A percentile compares a stretch with the other conserved stretches of the same genome.
phyloP scores from a whole-genome alignment of 1,284 basidiomycete species.

The Tilletia indica region DNA sequence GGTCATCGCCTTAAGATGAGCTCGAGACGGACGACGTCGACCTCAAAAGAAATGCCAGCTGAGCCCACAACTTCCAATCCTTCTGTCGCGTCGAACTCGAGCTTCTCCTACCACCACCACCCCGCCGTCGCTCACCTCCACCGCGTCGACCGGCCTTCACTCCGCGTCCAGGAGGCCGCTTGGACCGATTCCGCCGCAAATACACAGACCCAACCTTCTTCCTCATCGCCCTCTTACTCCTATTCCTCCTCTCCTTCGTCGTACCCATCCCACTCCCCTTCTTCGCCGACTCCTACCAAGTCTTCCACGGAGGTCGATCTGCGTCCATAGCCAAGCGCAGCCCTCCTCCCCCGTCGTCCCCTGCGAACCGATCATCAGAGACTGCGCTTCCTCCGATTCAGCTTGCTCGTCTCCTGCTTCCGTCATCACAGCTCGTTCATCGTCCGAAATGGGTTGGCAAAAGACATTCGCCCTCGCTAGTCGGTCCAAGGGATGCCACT shows the following conservation, averaged over 20 bases:
- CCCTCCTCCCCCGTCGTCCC: too few relatives aligned
- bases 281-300: slow-evolving; percentile 1
- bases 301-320: slow-evolving; percentile 4
- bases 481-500: slow-evolving; percentile 66
- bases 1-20: neutral
- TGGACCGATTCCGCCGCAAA: slow-evolving; percentile 15
- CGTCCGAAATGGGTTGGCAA: slow-evolving; percentile 77
- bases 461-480: slow-evolving; percentile 69
- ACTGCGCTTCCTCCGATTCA: neutral
- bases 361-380: too few relatives aligned
- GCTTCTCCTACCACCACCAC: slow-evolving; percentile 12
- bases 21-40: neutral
- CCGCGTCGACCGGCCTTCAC: neutral
- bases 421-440: neutral
- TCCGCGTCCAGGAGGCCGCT: neutral
- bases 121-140: slow-evolving; percentile 9
- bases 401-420: neutral
- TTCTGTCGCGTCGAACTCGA: neutral
- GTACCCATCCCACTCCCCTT: slow-evolving; percentile 28
- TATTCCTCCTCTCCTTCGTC: slow-evolving; percentile 32
- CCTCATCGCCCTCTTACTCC: slow-evolving; percentile 26
- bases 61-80: neutral
- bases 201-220: slow-evolving; percentile 34
- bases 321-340: neutral
- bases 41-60: too few relatives aligned